These are phyloP conservation scores for Paragyromitra xinjiangensis DNA, from an alignment of 495 filamentous ascomycete species.

Conservation along the genomic window DNA sequence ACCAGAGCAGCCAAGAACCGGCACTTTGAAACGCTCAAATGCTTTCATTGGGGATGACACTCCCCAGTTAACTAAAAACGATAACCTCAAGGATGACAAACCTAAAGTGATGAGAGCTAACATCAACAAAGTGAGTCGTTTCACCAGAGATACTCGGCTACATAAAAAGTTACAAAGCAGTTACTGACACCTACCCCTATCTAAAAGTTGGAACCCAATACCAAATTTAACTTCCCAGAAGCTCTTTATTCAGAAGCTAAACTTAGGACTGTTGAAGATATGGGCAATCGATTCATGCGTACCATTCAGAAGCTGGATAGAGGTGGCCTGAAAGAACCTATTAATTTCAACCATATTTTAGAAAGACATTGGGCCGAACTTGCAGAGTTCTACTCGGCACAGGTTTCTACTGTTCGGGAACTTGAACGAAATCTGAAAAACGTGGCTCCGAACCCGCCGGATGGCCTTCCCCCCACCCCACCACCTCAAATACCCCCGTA, in stretches of 20 bases:
- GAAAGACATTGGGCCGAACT: conserved; percentile 43
- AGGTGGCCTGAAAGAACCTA: neutral
- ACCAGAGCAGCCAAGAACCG: conserved; percentile 21
- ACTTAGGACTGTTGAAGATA: conserved; percentile 36
- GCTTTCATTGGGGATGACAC: conserved; percentile 5
- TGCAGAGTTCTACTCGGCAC: conserved; percentile 41
- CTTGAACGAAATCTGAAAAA: conserved; percentile 16
- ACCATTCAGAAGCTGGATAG: conserved; percentile 33
- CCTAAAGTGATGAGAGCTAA: neutral
- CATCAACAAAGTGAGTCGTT: neutral
- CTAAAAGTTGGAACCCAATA: neutral
- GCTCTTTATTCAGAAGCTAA: conserved; percentile 35
- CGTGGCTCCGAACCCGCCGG: neutral
- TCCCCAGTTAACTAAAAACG: neutral
- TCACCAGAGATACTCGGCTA: neutral
- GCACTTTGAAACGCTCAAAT: conserved; percentile 34
- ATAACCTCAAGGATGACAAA: neutral
- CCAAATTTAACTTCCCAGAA: conserved; percentile 23
- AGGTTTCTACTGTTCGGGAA: conserved; percentile 12
- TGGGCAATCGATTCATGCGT: conserved; percentile 31
- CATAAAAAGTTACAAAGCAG: neutral
- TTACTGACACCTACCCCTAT: neutral
- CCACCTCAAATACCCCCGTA: conserved; percentile 1
- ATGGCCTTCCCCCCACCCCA: neutral
- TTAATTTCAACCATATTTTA: conserved; percentile 36